phyloP scores from a whole-genome alignment of 495 filamentous ascomycete species.

The Lepraria neglecta region DNA sequence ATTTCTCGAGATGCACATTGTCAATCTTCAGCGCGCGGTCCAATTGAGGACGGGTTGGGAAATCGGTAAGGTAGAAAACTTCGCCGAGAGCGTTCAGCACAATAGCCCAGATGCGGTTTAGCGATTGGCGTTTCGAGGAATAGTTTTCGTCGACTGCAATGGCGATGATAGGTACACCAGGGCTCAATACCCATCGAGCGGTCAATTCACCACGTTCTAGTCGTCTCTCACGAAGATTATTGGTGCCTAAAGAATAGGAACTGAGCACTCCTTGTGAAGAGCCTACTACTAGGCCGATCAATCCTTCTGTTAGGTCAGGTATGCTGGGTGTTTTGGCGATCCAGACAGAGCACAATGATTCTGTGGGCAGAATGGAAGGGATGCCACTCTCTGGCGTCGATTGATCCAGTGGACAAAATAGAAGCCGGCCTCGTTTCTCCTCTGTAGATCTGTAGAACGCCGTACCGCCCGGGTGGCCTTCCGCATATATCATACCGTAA shows the following conservation, averaged over 20 bases:
- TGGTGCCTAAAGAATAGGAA: slow-evolving; percentile 67
- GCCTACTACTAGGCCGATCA: slow-evolving; percentile 75
- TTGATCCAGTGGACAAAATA: slow-evolving; percentile 48
- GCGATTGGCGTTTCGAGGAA: slow-evolving; percentile 57
- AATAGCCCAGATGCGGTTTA: slow-evolving; percentile 75
- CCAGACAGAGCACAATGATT: slow-evolving; percentile 75
- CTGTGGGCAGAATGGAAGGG: slow-evolving; percentile 57
- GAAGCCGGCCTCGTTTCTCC: slow-evolving; percentile 73
- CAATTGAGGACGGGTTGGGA: slow-evolving; percentile 46
- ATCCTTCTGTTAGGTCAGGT: slow-evolving; percentile 63
- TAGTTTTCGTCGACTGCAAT: slow-evolving; percentile 81
- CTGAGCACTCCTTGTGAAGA: slow-evolving; percentile 83
- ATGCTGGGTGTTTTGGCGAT: slow-evolving; percentile 76
- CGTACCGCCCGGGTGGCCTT: slow-evolving; percentile 74
- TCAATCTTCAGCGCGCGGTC: slow-evolving; percentile 32
- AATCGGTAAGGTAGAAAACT: slow-evolving; percentile 71
- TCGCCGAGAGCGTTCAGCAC: slow-evolving; percentile 89
- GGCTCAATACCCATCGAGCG: slow-evolving; percentile 80
- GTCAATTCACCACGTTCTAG: slow-evolving; percentile 70
- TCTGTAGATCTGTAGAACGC: slow-evolving; percentile 65
- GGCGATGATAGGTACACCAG: slow-evolving; percentile 84
- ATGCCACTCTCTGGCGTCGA: slow-evolving; percentile 57
- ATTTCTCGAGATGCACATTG: slow-evolving; percentile 43
- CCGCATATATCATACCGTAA: slow-evolving; percentile 76
- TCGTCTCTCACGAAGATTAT: slow-evolving; percentile 58